A percentile compares a stretch with the other conserved stretches of the same genome.
Evolutionary conservation across 129 eudicot species (phyloP).

Genomic region (Helianthus tuberosus): DNA sequence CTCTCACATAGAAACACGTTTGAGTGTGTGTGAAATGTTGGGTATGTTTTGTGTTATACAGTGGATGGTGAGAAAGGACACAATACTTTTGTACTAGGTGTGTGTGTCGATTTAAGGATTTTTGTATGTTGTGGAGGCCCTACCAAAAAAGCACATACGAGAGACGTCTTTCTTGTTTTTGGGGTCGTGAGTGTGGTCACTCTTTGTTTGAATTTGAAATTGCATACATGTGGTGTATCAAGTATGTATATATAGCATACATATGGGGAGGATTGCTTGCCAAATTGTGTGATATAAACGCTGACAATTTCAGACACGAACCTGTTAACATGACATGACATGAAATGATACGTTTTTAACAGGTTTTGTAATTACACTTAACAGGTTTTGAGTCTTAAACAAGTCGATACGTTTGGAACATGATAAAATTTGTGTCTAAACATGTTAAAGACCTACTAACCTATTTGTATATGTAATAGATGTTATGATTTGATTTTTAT

Average conservation of each 20-base stretch:
- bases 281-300: too few species aligned
- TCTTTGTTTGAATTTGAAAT: constrained; percentile 33
- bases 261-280: too few species aligned
- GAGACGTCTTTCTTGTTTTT: constrained; percentile 28
- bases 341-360: too few species aligned
- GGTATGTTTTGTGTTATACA: constrained; percentile 30
- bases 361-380: too few species aligned
- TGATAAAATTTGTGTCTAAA: neutral
- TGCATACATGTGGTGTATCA: constrained; percentile 4
- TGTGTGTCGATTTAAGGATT: constrained; percentile 35
- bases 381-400: too few species aligned
- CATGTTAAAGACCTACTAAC: too few species aligned
- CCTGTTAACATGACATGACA: too few species aligned
- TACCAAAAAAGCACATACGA: constrained; percentile 30
- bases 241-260: neutral
- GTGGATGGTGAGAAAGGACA: constrained; percentile 32
- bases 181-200: constrained; percentile 33
- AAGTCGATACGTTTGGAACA: too few species aligned
- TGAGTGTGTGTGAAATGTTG: constrained; percentile 28
- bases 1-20: constrained; percentile 29
- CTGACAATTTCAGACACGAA: too few species aligned
- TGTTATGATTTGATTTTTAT: too few species aligned
- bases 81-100: constrained; percentile 38
- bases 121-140: constrained; percentile 38
- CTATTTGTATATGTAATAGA: too few species aligned